phyloP scores from a whole-genome alignment of 495 filamentous ascomycete genomes.

The Sporormia fimetaria region DNA sequence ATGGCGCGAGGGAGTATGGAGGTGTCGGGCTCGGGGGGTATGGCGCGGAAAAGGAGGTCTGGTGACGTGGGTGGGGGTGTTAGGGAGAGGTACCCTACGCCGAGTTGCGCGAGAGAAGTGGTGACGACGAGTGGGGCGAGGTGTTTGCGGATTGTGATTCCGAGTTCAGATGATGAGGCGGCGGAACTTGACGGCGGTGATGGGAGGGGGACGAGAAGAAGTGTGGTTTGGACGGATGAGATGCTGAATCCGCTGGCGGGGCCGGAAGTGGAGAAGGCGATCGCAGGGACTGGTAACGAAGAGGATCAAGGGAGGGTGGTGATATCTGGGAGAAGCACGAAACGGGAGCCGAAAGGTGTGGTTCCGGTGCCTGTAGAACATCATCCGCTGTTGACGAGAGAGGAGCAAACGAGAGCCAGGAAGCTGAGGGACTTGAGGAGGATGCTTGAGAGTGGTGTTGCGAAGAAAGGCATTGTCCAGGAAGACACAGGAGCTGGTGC shows the following conservation, averaged over 20 bases:
- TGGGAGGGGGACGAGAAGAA: too few species aligned
- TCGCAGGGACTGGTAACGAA: background rate
- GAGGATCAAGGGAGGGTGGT: background rate
- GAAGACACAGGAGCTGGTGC: background rate
- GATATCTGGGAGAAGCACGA: background rate
- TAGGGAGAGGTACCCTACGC: too few species aligned
- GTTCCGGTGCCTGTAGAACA: constrained; percentile 7
- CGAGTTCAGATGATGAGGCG: background rate
- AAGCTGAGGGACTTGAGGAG: constrained; percentile 13
- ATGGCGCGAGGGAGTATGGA: too few species aligned
- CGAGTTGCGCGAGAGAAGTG: too few species aligned
- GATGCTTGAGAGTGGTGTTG: background rate
- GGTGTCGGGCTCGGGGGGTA: too few species aligned
- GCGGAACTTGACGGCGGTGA: too few species aligned
- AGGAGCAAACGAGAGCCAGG: constrained; percentile 6
- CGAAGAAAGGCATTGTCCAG: background rate
- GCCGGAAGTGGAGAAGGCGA: constrained; percentile 6
- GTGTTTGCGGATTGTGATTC: too few species aligned
- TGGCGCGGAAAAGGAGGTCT: too few species aligned
- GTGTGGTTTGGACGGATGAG: constrained; percentile 10
- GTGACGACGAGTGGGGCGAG: too few species aligned
- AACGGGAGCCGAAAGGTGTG: background rate
- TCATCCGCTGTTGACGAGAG: constrained; percentile 8
- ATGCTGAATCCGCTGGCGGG: constrained; percentile 16
- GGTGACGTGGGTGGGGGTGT: too few species aligned